These are phyloP conservation scores for Coniochaeta sp. DNA, from an alignment of 2,329 filamentous ascomycete species.

Conservation along the genomic window DNA sequence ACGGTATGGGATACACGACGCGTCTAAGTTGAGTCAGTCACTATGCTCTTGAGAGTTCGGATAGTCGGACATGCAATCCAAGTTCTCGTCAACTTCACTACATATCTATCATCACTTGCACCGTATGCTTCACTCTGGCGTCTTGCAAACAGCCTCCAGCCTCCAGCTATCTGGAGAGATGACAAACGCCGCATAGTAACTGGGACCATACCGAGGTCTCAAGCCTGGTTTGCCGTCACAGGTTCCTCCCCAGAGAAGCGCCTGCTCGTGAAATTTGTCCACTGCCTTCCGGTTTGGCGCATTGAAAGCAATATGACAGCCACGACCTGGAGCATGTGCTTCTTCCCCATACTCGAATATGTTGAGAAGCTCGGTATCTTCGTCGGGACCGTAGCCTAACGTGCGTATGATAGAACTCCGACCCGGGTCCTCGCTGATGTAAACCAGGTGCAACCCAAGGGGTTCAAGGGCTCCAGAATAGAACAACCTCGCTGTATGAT, in stretches of 20 bases:
- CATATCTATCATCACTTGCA: too few species aligned
- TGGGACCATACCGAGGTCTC: constrained; percentile 21
- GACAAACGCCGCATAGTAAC: constrained; percentile 26
- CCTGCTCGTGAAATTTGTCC: constrained; percentile 20
- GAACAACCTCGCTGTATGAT: constrained; percentile 20
- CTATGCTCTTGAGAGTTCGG: too few species aligned
- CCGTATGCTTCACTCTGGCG: background rate
- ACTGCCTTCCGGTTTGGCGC: constrained; percentile 20
- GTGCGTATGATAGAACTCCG: constrained; percentile 9
- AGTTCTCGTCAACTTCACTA: too few species aligned
- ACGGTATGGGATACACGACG: too few species aligned
- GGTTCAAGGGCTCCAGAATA: constrained; percentile 18
- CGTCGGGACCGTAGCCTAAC: constrained; percentile 21
- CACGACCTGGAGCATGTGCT: constrained; percentile 16
- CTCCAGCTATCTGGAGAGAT: constrained; percentile 24
- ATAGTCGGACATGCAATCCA: too few species aligned
- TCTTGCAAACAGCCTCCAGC: constrained; percentile 24
- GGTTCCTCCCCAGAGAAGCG: constrained; percentile 18
- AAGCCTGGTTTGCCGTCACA: constrained; percentile 22
- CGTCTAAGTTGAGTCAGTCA: too few species aligned
- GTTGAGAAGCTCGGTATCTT: constrained; percentile 20
- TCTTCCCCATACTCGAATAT: constrained; percentile 20
- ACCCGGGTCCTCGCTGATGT: constrained; percentile 16
- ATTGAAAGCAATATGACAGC: constrained; percentile 26
- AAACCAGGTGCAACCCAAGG: constrained; percentile 21